Percentiles rank a stretch among this genome's conserved stretches.
Evolutionary conservation across 2,329 filamentous ascomycete genomes (phyloP).

Genomic region (Cladobotryum protrusum): DNA sequence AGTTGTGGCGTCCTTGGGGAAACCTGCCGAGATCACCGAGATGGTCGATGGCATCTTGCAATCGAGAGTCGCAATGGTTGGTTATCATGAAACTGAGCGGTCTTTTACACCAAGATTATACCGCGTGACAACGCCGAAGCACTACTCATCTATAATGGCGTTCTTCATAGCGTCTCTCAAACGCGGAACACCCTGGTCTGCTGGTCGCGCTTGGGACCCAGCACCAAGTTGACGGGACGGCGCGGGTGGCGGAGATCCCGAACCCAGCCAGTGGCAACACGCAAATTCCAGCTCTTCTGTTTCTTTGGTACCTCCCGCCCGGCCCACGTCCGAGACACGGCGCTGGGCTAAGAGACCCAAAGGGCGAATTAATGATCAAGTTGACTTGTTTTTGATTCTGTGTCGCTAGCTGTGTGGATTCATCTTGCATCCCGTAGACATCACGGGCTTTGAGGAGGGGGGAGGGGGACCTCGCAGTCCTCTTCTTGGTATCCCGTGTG

Average conservation of each 20-base stretch:
- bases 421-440: too few species aligned
- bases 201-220: constrained; percentile 6
- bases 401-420: too few species aligned
- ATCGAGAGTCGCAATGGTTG: background rate
- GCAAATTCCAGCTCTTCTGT: background rate
- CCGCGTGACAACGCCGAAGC: constrained; percentile 5
- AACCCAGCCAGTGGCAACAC: constrained; percentile 4
- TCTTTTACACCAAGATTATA: background rate
- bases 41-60: background rate
- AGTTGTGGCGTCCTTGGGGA: too few species aligned
- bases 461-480: too few species aligned
- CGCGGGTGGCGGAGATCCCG: constrained; percentile 9
- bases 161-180: background rate
- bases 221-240: constrained; percentile 11
- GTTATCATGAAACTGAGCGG: background rate
- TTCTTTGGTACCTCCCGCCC: background rate
- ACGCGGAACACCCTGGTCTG: constrained; percentile 2
- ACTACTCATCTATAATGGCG: background rate
- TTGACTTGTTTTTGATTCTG: too few species aligned
- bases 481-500: too few species aligned
- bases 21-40: too few species aligned
- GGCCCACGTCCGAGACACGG: background rate
- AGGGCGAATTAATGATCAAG: too few species aligned
- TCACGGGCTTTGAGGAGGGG: too few species aligned
- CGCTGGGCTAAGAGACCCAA: too few species aligned